Conservation (phyloP, 192 early-diverging fungal genomes). For the Coemansia sp. region DNA sequence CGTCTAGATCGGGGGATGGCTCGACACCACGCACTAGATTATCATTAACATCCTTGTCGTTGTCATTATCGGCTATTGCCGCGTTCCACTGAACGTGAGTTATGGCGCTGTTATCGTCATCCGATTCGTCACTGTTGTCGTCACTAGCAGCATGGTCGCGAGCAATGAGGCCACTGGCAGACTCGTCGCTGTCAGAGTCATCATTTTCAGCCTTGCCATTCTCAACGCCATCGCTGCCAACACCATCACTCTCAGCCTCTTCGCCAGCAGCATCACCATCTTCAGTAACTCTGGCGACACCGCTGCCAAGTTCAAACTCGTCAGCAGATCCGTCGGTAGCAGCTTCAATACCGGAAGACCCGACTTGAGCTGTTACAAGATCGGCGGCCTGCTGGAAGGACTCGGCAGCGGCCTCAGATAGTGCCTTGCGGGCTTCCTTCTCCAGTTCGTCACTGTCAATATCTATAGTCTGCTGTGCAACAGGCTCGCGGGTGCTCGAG, state of each 20-base stretch:
- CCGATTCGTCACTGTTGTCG: conserved; percentile 26
- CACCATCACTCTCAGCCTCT: neutral
- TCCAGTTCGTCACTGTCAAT: conserved; percentile 1
- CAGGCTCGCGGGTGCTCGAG: neutral
- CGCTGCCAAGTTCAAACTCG: neutral
- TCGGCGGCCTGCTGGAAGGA: conserved; percentile 31
- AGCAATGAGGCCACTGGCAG: conserved; percentile 3
- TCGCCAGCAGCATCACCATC: conserved; percentile 3
- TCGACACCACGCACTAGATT: conserved; percentile 28
- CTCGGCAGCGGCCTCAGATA: conserved; percentile 40
- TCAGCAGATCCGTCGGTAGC: neutral
- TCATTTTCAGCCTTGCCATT: too few species aligned
- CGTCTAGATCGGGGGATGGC: conserved; percentile 25
- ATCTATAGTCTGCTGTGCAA: conserved; percentile 4
- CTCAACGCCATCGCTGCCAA: neutral
- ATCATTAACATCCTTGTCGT: conserved; percentile 13
- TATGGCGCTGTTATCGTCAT: neutral
- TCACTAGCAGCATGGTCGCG: neutral
- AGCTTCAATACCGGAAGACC: neutral
- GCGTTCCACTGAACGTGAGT: conserved; percentile 22
- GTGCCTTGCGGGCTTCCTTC: conserved; percentile 27
- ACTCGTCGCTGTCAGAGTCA: conserved; percentile 2
- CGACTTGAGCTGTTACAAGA: conserved; percentile 17
- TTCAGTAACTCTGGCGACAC: neutral
- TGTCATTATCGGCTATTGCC: neutral